Evolutionary conservation across 768 basidiomycete species (phyloP), one percentile per base, ranked within the genome.

Genomic region (Leccinum imitatum): DNA sequence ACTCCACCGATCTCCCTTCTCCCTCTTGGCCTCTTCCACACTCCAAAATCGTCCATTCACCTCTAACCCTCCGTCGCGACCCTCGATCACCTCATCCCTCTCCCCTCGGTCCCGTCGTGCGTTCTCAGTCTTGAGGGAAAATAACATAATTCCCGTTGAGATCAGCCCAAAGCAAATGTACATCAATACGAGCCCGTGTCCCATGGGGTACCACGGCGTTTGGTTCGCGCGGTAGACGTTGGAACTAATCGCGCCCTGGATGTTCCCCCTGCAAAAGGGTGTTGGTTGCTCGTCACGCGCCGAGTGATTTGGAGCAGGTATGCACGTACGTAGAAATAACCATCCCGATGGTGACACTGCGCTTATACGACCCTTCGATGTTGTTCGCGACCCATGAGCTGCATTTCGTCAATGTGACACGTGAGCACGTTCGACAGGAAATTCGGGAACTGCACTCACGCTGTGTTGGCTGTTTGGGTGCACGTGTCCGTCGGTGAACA

Each of bases 181-280:
- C 81, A 85, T 79, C 54, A 91, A 76, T 54, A 90, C 89, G 39
- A 91, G 75, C 7, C 84, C 86, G 57, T 87, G 78, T 1, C 78
- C 71, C 53, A 88, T 74, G 2, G 77, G 80, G 70, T 87, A 92
- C 84, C 87, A 87, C 10, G 89, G 90, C 61, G 76, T 76, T 68
- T 90, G 86, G 51, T 69, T 71, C 4, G 81, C 81, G 33, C 88
- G 87, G 67, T 91, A 91, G 79, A 91, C 82, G 65, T 90, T 90
- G 17, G 87, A 89, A 67, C 84, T 85, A 46, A 91, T 84, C n/a
- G 86, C 87, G 19, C 88, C 89, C 67, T 89, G 88, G 54, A 90
- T 75, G 69, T 90, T 90, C 8, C 87, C 88, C 63, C 86, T 87
- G 58, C 2, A 30, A 19, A n/a, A n/a, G 11, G n/a, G 23, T 30